phyloP scores from a whole-genome alignment of 1,139 yeast species.

The Candida freyschussii region DNA sequence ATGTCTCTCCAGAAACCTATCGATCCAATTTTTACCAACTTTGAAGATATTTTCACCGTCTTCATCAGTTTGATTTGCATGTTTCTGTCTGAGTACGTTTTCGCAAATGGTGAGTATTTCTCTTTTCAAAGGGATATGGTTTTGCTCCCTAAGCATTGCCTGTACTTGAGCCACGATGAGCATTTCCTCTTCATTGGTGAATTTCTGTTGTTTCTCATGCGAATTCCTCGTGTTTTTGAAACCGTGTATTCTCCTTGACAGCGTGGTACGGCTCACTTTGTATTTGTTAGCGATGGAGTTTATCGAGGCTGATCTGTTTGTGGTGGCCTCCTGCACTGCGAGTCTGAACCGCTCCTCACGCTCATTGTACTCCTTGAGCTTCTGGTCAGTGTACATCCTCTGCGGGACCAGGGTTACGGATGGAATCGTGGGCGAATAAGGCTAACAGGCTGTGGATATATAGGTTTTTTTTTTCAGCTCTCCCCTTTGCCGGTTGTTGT shows the following conservation, averaged over 20 bases:
- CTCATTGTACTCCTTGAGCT: constrained; percentile 26
- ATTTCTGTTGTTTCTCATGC: constrained; percentile 27
- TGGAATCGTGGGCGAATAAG: constrained; percentile 5
- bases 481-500: background rate
- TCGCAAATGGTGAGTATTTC: constrained; percentile 24
- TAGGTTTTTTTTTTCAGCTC: background rate
- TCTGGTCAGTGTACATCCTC: constrained; percentile 22
- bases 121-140: constrained; percentile 22
- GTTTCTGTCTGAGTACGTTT: constrained; percentile 19
- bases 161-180: constrained; percentile 20
- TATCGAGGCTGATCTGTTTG: constrained; percentile 24
- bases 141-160: constrained; percentile 15
- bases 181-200: constrained; percentile 24
- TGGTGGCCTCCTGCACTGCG: constrained; percentile 26
- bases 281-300: constrained; percentile 26
- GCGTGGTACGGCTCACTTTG: constrained; percentile 23
- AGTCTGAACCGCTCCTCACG: constrained; percentile 25
- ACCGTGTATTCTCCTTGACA: constrained; percentile 26
- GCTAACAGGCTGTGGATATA: constrained; percentile 1
- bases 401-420: constrained; percentile 11
- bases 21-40: constrained; percentile 28
- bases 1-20: constrained; percentile 26
- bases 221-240: constrained; percentile 25
- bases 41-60: constrained; percentile 18
- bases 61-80: constrained; percentile 9